Conservation (phyloP, 1,284 basidiomycete species). For the Chalciporus sp. region DNA sequence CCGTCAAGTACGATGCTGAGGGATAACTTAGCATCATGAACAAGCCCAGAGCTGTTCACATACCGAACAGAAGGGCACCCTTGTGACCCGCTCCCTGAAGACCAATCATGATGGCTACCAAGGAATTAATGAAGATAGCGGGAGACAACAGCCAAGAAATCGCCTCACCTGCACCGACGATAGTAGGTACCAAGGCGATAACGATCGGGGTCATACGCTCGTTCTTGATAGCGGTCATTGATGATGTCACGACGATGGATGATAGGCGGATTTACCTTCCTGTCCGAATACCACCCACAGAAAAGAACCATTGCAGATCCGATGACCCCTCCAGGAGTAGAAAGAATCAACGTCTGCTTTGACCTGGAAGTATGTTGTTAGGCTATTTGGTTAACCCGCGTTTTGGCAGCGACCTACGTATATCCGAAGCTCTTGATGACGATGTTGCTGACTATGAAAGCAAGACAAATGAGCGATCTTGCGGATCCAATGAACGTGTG, state of each 20-base stretch:
- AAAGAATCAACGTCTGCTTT: constrained; percentile 63
- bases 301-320: constrained; percentile 50
- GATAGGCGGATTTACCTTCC: constrained; percentile 41
- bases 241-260: background rate
- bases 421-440: too few relatives aligned
- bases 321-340: constrained; percentile 60
- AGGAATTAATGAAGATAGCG: background rate
- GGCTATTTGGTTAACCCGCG: background rate
- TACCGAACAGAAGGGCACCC: constrained; percentile 61
- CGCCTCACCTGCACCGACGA: constrained; percentile 52
- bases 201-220: constrained; percentile 69
- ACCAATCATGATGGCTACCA: constrained; percentile 57
- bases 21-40: background rate
- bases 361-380: background rate
- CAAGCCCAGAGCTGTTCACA: constrained; percentile 3
- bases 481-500: too few relatives aligned
- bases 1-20: constrained; percentile 56
- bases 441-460: too few relatives aligned
- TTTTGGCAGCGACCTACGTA: too few relatives aligned
- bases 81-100: constrained; percentile 52
- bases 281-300: constrained; percentile 69
- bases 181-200: constrained; percentile 61
- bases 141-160: background rate
- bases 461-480: too few relatives aligned
- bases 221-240: constrained; percentile 36